These are phyloP conservation scores for Acanthamoeba triangularis DNA, from an alignment of 208 protist genomes.

Conservation along the genomic window DNA sequence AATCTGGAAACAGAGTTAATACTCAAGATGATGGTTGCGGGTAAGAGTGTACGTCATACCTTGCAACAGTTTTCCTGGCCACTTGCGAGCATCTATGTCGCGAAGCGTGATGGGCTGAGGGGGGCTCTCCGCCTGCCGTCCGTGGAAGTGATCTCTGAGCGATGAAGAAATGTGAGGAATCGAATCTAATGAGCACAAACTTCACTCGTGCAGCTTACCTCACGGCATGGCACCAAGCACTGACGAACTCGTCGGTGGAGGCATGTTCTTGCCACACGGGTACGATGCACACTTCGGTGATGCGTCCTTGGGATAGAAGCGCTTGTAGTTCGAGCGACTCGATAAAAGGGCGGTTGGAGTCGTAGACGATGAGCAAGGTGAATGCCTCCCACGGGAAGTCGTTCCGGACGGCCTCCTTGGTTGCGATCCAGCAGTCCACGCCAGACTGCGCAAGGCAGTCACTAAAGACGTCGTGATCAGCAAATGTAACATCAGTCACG, in stretches of 20 bases:
- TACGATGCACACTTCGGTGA: neutral
- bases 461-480: neutral
- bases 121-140: neutral
- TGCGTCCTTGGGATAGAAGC: neutral
- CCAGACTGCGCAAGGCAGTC: neutral
- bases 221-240: neutral
- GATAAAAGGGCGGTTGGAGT: neutral
- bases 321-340: constrained; percentile 25
- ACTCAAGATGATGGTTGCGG: no score
- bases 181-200: neutral
- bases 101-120: neutral
- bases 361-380: neutral
- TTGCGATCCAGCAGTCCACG: constrained; percentile 18
- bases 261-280: neutral
- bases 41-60: neutral
- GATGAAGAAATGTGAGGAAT: neutral
- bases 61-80: neutral
- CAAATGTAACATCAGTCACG: neutral
- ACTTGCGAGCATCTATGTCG: neutral
- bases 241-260: neutral
- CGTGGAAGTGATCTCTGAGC: neutral
- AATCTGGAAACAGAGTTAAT: neutral
- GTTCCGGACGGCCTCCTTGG: neutral
- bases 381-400: constrained; percentile 55
- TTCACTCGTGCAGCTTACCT: neutral